phyloP scores from a whole-genome alignment of 192 early-diverging fungal genomes.

The Coemansia sp. region DNA sequence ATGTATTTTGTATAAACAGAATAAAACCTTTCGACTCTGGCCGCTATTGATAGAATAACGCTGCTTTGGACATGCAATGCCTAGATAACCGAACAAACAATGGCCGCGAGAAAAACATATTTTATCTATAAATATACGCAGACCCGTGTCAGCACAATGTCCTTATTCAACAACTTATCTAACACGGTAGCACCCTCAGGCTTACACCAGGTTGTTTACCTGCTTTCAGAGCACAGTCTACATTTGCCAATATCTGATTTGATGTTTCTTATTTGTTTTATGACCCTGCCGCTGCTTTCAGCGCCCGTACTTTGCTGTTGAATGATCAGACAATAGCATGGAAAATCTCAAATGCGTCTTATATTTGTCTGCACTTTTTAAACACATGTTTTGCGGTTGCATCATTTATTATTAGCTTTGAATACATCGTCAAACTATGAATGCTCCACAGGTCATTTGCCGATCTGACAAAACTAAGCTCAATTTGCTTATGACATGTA shows the following conservation, averaged over 20 bases:
- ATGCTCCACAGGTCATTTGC: background rate
- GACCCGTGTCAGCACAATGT: slow-evolving; percentile 5
- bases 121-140: slow-evolving; percentile 4
- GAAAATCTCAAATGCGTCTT: background rate
- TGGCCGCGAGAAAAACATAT: background rate
- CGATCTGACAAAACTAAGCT: background rate
- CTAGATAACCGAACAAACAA: slow-evolving; percentile 4
- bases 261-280: background rate
- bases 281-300: no score
- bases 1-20: background rate
- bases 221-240: background rate
- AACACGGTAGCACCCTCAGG: no score
- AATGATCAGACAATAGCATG: background rate
- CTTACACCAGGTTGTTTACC: no score
- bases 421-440: background rate
- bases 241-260: background rate
- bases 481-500: background rate
- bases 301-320: background rate
- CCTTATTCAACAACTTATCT: no score
- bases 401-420: background rate
- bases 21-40: background rate
- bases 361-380: background rate
- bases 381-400: background rate
- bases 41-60: slow-evolving; percentile 9
- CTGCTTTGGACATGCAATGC: slow-evolving; percentile 3